A percentile compares a stretch with the other conserved stretches of the same genome.
Conservation (phyloP, 2,329 filamentous ascomycete genomes). For the Claviceps humidiphila region DNA sequence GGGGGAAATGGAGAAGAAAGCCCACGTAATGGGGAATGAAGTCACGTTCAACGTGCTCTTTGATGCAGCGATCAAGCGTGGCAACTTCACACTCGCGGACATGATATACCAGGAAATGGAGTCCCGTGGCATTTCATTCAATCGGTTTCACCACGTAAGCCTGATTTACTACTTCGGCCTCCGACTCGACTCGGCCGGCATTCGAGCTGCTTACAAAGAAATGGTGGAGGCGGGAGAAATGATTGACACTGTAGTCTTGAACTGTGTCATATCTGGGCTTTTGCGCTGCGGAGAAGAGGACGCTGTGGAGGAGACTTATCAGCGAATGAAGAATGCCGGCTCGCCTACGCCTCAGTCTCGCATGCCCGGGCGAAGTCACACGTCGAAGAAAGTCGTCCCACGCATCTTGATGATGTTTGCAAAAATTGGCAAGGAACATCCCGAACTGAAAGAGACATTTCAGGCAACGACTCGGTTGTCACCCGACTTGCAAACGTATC, state of each 20-base stretch:
- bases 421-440: conserved; percentile 38
- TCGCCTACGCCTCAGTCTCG: conserved; percentile 19
- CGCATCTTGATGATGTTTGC: conserved; percentile 45
- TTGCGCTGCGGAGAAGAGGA: conserved; percentile 61
- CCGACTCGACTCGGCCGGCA: conserved; percentile 55
- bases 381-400: conserved; percentile 35
- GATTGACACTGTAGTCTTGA: conserved; percentile 75
- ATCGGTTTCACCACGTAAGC: conserved; percentile 69
- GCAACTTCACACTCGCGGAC: conserved; percentile 72
- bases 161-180: conserved; percentile 77
- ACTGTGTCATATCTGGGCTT: conserved; percentile 71
- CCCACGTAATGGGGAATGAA: conserved; percentile 49
- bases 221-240: conserved; percentile 79
- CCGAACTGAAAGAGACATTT: conserved; percentile 35
- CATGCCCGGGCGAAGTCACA: conserved; percentile 32
- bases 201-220: conserved; percentile 65
- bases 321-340: conserved; percentile 62
- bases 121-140: conserved; percentile 50
- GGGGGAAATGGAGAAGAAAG: conserved; percentile 75
- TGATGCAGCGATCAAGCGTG: conserved; percentile 72
- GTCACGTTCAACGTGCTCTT: conserved; percentile 94
- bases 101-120: conserved; percentile 76
- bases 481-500: conserved; percentile 68
- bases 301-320: conserved; percentile 69
- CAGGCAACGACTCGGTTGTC: conserved; percentile 54